phyloP scores from a whole-genome alignment of 805 yeast genomes.

The Saturnispora diversa region DNA sequence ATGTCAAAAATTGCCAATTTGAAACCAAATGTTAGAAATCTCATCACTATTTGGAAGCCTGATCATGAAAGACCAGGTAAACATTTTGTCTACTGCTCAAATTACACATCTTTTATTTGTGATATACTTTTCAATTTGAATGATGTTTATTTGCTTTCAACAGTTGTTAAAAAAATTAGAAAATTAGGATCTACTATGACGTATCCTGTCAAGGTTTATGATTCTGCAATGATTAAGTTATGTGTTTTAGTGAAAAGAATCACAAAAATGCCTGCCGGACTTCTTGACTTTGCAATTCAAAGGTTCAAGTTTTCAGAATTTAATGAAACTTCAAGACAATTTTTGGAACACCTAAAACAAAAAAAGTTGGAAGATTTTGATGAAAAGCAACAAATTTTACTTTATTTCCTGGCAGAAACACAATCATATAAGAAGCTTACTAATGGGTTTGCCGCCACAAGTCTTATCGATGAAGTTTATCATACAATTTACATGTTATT shows the following conservation, averaged over 20 bases:
- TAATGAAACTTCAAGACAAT: slow-evolving; percentile 30
- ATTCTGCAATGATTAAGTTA: slow-evolving; percentile 42
- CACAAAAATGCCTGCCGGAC: slow-evolving; percentile 35
- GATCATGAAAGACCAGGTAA: slow-evolving; percentile 88
- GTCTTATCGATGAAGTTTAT: slow-evolving; percentile 64
- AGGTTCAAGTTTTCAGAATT: slow-evolving; percentile 39
- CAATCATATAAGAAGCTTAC: slow-evolving; percentile 62
- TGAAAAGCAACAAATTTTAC: slow-evolving; percentile 30
- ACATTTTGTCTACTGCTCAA: slow-evolving; percentile 70
- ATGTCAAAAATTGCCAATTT: slow-evolving; percentile 57
- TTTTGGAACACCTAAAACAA: slow-evolving; percentile 24
- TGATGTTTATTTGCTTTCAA: slow-evolving; percentile 52
- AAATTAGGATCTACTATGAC: slow-evolving; percentile 73
- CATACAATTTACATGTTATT: slow-evolving; percentile 52
- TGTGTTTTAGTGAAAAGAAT: slow-evolving; percentile 45
- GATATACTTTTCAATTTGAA: slow-evolving; percentile 43
- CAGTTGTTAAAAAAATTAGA: slow-evolving; percentile 66
- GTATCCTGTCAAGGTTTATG: slow-evolving; percentile 58
- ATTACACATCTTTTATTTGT: slow-evolving; percentile 59
- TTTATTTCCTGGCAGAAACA: slow-evolving; percentile 42
- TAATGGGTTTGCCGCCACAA: slow-evolving; percentile 75
- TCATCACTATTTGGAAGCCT: slow-evolving; percentile 89
- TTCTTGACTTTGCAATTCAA: slow-evolving; percentile 45
- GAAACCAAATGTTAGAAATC: slow-evolving; percentile 58
- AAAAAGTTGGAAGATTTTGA: slow-evolving; percentile 29